These are phyloP conservation scores for Plantago major DNA, from an alignment of 257 asterid species.

Conservation along the genomic window DNA sequence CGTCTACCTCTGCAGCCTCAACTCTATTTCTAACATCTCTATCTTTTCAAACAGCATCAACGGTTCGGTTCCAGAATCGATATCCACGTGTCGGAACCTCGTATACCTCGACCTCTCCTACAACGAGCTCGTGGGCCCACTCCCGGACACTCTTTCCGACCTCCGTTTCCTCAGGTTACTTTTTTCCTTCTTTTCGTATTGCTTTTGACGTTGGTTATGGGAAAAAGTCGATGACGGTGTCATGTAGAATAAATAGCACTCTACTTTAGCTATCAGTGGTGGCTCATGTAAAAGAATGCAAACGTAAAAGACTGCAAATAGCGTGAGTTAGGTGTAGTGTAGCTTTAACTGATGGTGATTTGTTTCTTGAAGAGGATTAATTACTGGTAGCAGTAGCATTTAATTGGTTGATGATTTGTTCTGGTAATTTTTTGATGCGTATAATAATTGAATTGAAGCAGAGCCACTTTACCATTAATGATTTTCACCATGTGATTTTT, in stretches of 20 bases:
- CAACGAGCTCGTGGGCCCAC: conserved; percentile 51
- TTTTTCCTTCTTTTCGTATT: neutral
- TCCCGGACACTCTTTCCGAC: conserved; percentile 56
- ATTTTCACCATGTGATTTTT: neutral
- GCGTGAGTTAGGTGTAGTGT: too few species aligned
- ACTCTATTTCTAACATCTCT: conserved; percentile 38
- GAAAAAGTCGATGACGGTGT: neutral
- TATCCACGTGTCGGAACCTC: conserved; percentile 55
- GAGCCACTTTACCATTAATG: neutral
- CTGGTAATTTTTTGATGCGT: neutral
- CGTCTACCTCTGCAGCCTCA: conserved; percentile 43
- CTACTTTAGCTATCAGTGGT: neutral
- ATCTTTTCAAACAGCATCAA: conserved; percentile 44
- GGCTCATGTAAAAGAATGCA: too few species aligned
- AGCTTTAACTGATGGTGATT: neutral
- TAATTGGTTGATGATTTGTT: too few species aligned
- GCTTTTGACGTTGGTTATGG: neutral
- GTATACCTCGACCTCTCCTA: conserved; percentile 55
- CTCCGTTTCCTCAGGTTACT: conserved; percentile 65
- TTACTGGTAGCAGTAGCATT: too few species aligned
- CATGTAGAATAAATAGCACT: too few species aligned
- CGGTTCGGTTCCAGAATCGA: conserved; percentile 44
- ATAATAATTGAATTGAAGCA: neutral
- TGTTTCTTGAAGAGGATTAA: too few species aligned
- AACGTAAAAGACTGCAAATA: too few species aligned